Base-by-base conservation (phyloP, 75 land plant genomes). In the Adiantum capillusveneris region DNA sequence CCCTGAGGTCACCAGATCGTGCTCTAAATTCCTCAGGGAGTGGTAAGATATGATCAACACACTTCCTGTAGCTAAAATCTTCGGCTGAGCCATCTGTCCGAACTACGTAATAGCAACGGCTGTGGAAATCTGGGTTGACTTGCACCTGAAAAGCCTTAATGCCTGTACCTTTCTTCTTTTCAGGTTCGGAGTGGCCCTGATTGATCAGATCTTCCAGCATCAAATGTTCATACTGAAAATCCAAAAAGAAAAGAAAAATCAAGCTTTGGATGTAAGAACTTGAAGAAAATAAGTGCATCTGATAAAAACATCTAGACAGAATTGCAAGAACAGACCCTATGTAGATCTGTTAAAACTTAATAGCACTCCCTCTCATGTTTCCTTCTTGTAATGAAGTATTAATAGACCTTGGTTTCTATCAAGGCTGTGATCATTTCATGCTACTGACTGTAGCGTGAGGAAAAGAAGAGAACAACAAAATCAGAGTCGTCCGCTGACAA, bases 31-130 rank as follows among this genome's bases (percentile, higher is more conserved):
- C 54, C 51, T 77, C 75, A 11, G 96, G 96, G 57, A 90, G 44
- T 9, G 96, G 87, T 29, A 81, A 69, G 36, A 90, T 62, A 12
- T 74, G 75, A 70, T 90, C 87, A 0, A 87, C 82, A 64, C 93
- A 90, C 67, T 90, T 90, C 24, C 92, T 65, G 60, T 87, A 90
- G 74, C 96, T 90, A 64, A 90, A 90, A 66, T 90, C 96, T 30
- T 83, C 92, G 24, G 46, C 50, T 30, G 82, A 62, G 21, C 75
- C 88, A 68, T 90, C 92, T 0, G 56, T 70, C 53, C 85, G 75
- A 6, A 83, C 39, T 30, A 90, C 56, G 60, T 81, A 87, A 66
- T 79, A 90, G 70, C 96, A 90, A 6, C 81, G 74, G 39, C 81
- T 86, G 27, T 81, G 75, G 61, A 60, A 90, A 43, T 17, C 25